Evolutionary conservation across 1,139 yeast genomes (phyloP), one percentile per base, ranked within the genome.

Genomic region (Diutina pseudorugosa): DNA sequence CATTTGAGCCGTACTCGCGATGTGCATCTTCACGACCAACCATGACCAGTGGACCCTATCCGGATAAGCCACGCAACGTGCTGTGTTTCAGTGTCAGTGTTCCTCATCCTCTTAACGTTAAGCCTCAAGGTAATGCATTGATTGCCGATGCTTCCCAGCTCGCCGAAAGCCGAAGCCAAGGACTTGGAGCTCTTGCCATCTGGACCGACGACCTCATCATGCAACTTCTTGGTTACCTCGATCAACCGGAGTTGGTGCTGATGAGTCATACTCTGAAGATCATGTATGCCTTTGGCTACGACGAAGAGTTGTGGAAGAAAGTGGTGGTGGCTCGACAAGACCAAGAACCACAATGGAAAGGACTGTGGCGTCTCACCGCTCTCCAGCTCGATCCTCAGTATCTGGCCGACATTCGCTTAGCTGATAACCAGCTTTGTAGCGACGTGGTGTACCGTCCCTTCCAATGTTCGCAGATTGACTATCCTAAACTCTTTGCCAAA

Each of bases 301-400:
- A 81, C 60, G 95, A 88, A 59, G 95, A 88, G 55, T 59, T 84
- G 21, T 88, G 96, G 96, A 83, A 84, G 61, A 75, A 71, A 55
- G 55, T 82, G 51, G 81, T 77, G 59, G 66, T 65, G 43, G 59
- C 52, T 19, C 50, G 52, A 9, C 18, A 7, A 11, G 20, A 11
- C 3, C 51, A 54, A 20, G 53, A 49, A 47, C 58, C 47, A 57
- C 63, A 27, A 23, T 89, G 96, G 96, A 65, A 62, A 47, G 96
- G 96, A 0, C 76, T 88, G 1, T 89, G 96, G 96, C 75, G 88
- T 59, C 69, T 75, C 42, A 80, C 91, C 0, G 68, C 82, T 18
- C 64, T 84, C 57, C 65, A 69, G 0, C 57, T 78, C 2, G 59
- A 66, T 1, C 55, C 57, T n/a, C 60, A 65, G 36, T 55, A 60